phyloP scores from a whole-genome alignment of 257 asterid genomes.

The Rubia yunnanensis region DNA sequence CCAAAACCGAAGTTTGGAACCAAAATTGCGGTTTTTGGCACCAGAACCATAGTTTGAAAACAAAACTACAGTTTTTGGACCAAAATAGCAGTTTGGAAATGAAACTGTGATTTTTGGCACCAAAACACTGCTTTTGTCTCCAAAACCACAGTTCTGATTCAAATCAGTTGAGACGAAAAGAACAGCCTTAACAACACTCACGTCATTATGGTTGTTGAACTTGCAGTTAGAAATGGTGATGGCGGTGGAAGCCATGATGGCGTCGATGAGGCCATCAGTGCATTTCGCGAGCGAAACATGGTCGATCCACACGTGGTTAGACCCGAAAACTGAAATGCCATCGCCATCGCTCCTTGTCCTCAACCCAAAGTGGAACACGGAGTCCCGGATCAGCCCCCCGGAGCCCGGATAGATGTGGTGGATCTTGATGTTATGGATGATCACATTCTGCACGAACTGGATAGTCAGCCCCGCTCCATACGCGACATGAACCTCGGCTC shows the following conservation, averaged over 20 bases:
- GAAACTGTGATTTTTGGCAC: no score
- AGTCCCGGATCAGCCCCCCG: conserved; percentile 64
- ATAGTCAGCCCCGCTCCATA: conserved; percentile 66
- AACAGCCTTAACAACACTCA: conserved; percentile 20
- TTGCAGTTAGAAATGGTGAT: conserved; percentile 83
- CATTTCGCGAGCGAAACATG: conserved; percentile 47
- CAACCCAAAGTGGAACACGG: conserved; percentile 39
- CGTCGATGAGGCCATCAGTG: conserved; percentile 69
- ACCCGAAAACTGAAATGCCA: conserved; percentile 41
- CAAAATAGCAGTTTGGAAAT: no score
- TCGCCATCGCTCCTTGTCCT: conserved; percentile 79
- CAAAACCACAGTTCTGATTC: no score
- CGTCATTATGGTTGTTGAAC: conserved; percentile 71
- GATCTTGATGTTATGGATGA: conserved; percentile 53
- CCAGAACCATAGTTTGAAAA: no score
- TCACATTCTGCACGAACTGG: conserved; percentile 56
- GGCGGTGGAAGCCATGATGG: conserved; percentile 76
- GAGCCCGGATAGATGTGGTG: conserved; percentile 36
- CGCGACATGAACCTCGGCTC: conserved; percentile 53
- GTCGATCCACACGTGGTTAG: conserved; percentile 67
- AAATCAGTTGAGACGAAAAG: no score
- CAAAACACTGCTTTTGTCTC: no score
- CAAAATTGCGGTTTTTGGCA: no score
- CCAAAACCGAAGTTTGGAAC: no score
- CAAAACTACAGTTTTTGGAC: no score